These are phyloP conservation scores for Forsythia suspensa DNA, from an alignment of 257 asterid species.

Conservation along the genomic window DNA sequence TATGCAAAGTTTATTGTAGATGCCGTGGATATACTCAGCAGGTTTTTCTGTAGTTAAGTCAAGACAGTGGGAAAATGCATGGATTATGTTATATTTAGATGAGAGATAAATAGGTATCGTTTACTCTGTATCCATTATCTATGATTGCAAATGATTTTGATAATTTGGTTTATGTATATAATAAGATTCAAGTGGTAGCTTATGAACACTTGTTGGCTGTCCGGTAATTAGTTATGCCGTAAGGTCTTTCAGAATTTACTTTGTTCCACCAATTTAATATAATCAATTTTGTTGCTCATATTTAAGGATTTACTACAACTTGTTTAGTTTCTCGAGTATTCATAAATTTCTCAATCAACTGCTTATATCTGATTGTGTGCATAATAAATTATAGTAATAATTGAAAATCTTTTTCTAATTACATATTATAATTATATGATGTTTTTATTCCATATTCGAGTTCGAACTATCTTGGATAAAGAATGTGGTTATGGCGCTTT, in stretches of 20 bases:
- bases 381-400: not conserved
- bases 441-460: conserved; percentile 46
- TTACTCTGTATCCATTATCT: not conserved
- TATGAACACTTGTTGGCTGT: not conserved
- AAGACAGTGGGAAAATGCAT: not conserved
- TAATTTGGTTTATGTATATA: not conserved
- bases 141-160: conserved; percentile 3
- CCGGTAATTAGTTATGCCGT: too few relatives aligned
- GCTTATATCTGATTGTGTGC: conserved; percentile 1
- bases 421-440: conserved; percentile 6
- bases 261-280: not conserved
- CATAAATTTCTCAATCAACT: not conserved
- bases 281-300: not conserved
- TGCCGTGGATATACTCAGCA: not conserved
- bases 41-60: not conserved
- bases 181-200: not conserved
- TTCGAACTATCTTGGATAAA: conserved; percentile 82
- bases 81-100: not conserved
- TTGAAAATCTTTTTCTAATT: conserved; percentile 8
- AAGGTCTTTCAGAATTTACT: not conserved
- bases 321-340: not conserved
- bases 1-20: not conserved
- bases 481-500: conserved; percentile 99
- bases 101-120: not conserved
- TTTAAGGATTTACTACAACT: not conserved